phyloP scores from a whole-genome alignment of 176 grass and related monocot genomes.

The Carex parvula region DNA sequence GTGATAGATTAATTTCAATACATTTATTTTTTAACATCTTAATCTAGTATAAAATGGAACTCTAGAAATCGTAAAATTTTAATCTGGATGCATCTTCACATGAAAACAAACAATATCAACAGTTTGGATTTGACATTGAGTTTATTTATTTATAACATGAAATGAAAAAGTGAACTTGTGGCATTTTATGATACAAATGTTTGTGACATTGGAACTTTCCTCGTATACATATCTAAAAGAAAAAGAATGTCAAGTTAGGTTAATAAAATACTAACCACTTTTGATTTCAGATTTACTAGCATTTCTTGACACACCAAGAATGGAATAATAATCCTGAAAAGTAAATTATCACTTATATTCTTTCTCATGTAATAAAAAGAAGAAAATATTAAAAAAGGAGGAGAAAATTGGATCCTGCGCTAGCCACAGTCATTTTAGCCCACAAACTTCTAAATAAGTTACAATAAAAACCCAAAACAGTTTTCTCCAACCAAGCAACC shows the following conservation, averaged over 20 bases:
- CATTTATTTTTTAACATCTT: no score
- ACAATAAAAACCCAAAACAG: background rate
- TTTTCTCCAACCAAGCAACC: background rate
- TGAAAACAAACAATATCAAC: no score
- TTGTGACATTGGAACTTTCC: no score
- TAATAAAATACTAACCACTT: conserved; percentile 52
- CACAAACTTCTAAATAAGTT: background rate
- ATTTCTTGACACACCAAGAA: conserved; percentile 94
- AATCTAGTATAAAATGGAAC: no score
- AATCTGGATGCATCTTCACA: no score
- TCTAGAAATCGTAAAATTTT: no score
- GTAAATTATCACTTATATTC: conserved; percentile 10
- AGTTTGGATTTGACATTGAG: no score
- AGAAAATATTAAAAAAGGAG: background rate
- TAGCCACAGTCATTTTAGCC: background rate
- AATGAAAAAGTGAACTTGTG: no score
- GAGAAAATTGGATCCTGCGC: background rate
- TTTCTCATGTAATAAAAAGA: background rate
- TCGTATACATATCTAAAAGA: background rate
- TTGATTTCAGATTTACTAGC: conserved; percentile 99
- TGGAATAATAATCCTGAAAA: conserved; percentile 88
- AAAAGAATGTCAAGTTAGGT: background rate
- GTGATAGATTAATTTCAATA: no score
- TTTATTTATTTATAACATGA: no score
- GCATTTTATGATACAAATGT: no score